Evolutionary conservation across 1,284 basidiomycete species (phyloP), one percentile per base, ranked within the genome.

Genomic region (Ceratorhiza oryzae-sativae): DNA sequence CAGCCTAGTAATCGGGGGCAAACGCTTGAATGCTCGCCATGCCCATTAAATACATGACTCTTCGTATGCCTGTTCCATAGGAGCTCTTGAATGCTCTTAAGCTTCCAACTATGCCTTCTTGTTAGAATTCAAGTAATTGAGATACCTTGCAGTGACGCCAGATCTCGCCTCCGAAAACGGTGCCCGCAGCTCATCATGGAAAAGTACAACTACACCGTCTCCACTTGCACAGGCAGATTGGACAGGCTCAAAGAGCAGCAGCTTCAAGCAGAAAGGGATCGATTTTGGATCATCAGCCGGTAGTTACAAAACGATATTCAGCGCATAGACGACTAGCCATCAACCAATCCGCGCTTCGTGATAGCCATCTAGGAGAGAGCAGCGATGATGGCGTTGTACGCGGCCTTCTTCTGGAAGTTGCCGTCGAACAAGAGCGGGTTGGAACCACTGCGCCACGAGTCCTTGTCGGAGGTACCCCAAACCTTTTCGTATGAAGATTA

Each of bases 401-500:
- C 73, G 13, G 73, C n/a, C 53, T 73, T 73, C 63, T 67, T 67
- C 34, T 71, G 59, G 61, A 63, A 73, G 60, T 45, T 56, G 10
- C 27, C 13, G 56, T 73, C 51, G 70, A 73, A 72, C 72, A 42
- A 46, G 42, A 68, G 51, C 36, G 73, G 73, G 34, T 23, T 71
- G 53, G 10, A 34, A 10, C 25, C 53, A 18, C 60, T 1, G 42
- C 55, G 68, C 65, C 65, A 68, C 2, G 68, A 71, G 23, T 71
- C 68, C 13, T 67, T 67, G 48, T 67, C 63, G 15, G 71, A 60
- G 15, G 51, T 34, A 30, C 59, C 71, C 71, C 59, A 71, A 12
- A 60, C 81, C 46, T 75, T 75, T 72, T 79, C 80, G 18, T 80
- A 84, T 4, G 83, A 84, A 77, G 84, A 82, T 81, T 15, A 41